These are phyloP conservation scores for Cystofilobasidium bisporidii DNA, from an alignment of 768 basidiomycete genomes.

Conservation along the genomic window DNA sequence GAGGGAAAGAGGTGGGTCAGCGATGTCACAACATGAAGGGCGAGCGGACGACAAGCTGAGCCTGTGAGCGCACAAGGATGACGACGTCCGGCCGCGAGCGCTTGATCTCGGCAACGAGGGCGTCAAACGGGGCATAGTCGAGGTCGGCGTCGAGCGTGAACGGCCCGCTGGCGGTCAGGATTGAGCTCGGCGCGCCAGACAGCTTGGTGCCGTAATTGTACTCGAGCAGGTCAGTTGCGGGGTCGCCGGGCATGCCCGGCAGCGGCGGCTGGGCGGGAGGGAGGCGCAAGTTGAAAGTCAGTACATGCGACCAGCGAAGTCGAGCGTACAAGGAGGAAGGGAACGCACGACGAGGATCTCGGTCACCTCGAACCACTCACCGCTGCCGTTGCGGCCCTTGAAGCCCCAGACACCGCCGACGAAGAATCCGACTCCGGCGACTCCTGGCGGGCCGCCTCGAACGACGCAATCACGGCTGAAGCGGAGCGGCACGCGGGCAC, in stretches of 20 bases:
- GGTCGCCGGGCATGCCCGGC: conserved; percentile 41
- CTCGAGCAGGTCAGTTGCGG: conserved; percentile 42
- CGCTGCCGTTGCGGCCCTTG: conserved; percentile 83
- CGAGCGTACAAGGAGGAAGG: background rate
- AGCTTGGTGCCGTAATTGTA: conserved; percentile 43
- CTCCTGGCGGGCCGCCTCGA: conserved; percentile 54
- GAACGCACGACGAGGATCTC: conserved; percentile 67
- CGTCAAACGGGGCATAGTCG: conserved; percentile 59
- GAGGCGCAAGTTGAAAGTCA: background rate
- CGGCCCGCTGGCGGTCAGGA: conserved; percentile 74
- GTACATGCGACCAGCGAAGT: no score
- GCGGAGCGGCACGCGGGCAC: conserved; percentile 54
- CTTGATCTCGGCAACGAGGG: conserved; percentile 55
- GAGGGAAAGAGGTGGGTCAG: background rate
- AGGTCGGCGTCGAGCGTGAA: conserved; percentile 73
- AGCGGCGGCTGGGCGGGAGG: conserved; percentile 54
- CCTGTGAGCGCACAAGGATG: conserved; percentile 67
- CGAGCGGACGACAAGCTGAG: no score
- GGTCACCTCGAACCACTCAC: conserved; percentile 70
- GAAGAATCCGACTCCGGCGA: conserved; percentile 64
- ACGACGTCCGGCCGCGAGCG: conserved; percentile 61
- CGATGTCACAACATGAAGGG: conserved; percentile 34
- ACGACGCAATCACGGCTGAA: conserved; percentile 61
- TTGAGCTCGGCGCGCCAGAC: conserved; percentile 49
- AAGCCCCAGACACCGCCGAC: conserved; percentile 80